phyloP scores from a whole-genome alignment of 208 protist genomes.

The Trypanosoma congolense region DNA sequence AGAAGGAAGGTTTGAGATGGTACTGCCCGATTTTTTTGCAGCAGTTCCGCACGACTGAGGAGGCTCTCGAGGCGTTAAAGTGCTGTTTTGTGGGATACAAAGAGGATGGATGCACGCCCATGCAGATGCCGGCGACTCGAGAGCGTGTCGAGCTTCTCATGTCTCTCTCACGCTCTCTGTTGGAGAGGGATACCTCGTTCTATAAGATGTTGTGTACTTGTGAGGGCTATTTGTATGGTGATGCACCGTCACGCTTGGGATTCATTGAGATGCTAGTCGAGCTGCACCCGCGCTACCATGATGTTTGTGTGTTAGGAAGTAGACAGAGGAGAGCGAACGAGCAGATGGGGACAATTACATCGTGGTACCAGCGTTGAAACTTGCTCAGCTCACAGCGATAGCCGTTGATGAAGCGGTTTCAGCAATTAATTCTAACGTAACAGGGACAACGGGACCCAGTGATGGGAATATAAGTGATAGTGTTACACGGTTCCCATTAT shows the following conservation, averaged over 20 bases:
- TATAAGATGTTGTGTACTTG: slow-evolving; percentile 37
- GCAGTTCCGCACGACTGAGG: slow-evolving; percentile 30
- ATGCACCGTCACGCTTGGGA: slow-evolving; percentile 10
- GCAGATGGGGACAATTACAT: background rate
- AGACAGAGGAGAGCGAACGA: background rate
- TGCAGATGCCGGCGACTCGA: slow-evolving; percentile 70
- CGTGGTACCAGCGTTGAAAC: slow-evolving; percentile 61
- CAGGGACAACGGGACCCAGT: too few relatives aligned
- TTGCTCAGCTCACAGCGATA: slow-evolving; percentile 70
- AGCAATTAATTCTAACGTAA: slow-evolving; percentile 14
- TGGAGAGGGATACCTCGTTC: slow-evolving; percentile 33
- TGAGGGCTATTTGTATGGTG: slow-evolving; percentile 45
- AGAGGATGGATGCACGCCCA: slow-evolving; percentile 37
- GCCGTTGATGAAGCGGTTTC: slow-evolving; percentile 51
- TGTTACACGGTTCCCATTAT: too few relatives aligned
- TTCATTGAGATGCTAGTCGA: slow-evolving; percentile 52
- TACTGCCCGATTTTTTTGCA: slow-evolving; percentile 45
- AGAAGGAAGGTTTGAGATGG: slow-evolving; percentile 53
- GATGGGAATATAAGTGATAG: too few relatives aligned
- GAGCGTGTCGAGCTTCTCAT: slow-evolving; percentile 59
- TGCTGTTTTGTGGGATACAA: slow-evolving; percentile 60
- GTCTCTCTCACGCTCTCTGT: slow-evolving; percentile 31
- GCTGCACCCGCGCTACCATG: slow-evolving; percentile 66
- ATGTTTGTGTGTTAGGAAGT: slow-evolving; percentile 24
- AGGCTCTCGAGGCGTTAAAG: slow-evolving; percentile 28